Percentiles rank a stretch among this genome's conserved stretches.
phyloP scores from a whole-genome alignment of 352 stramenopile species.

The Globisporangium canariense region DNA sequence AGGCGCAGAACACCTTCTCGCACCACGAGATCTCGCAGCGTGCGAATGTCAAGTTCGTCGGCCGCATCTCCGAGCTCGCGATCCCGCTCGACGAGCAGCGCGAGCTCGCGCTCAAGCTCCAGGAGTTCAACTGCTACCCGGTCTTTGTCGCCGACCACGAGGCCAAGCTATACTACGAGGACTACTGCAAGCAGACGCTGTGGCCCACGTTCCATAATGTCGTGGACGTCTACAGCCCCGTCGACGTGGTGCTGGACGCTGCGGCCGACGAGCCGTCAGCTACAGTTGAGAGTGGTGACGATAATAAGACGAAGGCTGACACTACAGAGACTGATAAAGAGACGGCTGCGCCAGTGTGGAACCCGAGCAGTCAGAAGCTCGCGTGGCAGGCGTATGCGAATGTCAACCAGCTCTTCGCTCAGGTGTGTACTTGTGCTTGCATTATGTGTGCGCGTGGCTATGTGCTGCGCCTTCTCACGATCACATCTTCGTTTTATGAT shows the following conservation, averaged over 20 bases:
- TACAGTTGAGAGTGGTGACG: not conserved
- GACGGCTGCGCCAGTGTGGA: constrained; percentile 48
- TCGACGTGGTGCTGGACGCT: constrained; percentile 56
- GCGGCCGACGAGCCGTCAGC: constrained; percentile 23
- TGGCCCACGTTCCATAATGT: constrained; percentile 98
- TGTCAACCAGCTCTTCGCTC: constrained; percentile 93
- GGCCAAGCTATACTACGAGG: constrained; percentile 80
- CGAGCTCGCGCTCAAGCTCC: constrained; percentile 43
- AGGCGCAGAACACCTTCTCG: constrained; percentile 71
- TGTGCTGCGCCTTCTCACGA: not conserved
- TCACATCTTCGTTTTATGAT: not conserved
- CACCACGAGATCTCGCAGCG: constrained; percentile 66
- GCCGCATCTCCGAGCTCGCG: constrained; percentile 49
- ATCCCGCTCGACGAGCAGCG: constrained; percentile 48
- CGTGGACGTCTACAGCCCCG: constrained; percentile 83
- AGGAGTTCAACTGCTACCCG: constrained; percentile 62
- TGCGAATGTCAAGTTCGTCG: constrained; percentile 72
- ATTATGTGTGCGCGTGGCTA: constrained; percentile 1
- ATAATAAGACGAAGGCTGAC: constrained; percentile 1
- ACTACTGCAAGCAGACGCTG: constrained; percentile 96
- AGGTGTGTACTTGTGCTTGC: constrained; percentile 31
- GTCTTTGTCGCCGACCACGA: constrained; percentile 56
- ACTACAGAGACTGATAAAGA: constrained; percentile 7
- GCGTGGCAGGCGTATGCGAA: constrained; percentile 93
- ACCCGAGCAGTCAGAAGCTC: constrained; percentile 57